Conservation (phyloP, 805 yeast species). For the Cyberlindnera galapagoensis region DNA sequence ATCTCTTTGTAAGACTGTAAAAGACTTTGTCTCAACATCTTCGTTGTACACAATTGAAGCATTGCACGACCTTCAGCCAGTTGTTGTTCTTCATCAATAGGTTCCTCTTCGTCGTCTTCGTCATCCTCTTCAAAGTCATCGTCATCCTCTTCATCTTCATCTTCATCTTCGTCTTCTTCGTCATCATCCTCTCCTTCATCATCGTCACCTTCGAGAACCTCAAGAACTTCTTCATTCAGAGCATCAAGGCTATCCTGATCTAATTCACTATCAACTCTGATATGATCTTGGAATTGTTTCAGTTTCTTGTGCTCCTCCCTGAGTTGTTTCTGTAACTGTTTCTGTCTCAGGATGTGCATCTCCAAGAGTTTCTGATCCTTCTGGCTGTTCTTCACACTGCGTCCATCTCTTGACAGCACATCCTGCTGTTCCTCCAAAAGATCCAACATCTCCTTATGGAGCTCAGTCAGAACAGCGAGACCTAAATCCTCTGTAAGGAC, state of each 20-base stretch:
- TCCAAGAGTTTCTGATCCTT: constrained; percentile 9
- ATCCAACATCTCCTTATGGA: constrained; percentile 13
- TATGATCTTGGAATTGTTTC: constrained; percentile 18
- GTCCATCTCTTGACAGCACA: constrained; percentile 9
- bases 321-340: constrained; percentile 11
- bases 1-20: constrained; percentile 73
- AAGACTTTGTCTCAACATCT: constrained; percentile 67
- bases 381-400: constrained; percentile 5
- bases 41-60: constrained; percentile 73
- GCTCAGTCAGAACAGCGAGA: constrained; percentile 5
- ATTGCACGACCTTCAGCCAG: constrained; percentile 74
- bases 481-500: constrained; percentile 7
- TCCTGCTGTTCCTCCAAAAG: constrained; percentile 12
- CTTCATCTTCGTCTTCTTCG: constrained; percentile 7
- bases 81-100: constrained; percentile 53
- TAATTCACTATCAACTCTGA: constrained; percentile 22
- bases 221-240: constrained; percentile 8
- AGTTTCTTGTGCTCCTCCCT: constrained; percentile 10
- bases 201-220: constrained; percentile 7
- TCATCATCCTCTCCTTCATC: constrained; percentile 19
- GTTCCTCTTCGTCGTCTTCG: constrained; percentile 30
- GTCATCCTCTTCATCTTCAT: constrained; percentile 30
- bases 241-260: constrained; percentile 36
- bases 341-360: constrained; percentile 10
- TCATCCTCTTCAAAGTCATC: constrained; percentile 35